Evolutionary conservation across 1,139 yeast genomes (phyloP).

Genomic region (Blastobotrys persicus): DNA sequence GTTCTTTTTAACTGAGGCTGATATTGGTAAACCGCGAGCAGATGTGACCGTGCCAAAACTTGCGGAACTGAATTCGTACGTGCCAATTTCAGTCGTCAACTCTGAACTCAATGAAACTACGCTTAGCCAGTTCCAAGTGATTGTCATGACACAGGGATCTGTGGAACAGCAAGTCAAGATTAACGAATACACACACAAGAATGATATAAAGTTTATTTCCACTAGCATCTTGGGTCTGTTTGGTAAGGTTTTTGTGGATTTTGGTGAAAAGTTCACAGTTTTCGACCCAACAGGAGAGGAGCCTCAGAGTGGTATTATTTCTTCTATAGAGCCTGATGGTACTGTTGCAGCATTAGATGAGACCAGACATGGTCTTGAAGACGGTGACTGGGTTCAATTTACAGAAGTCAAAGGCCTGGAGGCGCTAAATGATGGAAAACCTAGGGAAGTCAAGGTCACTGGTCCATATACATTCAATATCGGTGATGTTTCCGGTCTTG

Average conservation of each 20-base stretch:
- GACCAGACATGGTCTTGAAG: conserved; percentile 88
- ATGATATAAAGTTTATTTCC: conserved; percentile 73
- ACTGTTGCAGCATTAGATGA: conserved; percentile 91
- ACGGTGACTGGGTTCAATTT: conserved; percentile 85
- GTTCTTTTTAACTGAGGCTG: conserved; percentile 69
- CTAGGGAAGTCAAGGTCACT: conserved; percentile 74
- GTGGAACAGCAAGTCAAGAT: conserved; percentile 73
- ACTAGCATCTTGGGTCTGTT: conserved; percentile 85
- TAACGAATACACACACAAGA: conserved; percentile 70
- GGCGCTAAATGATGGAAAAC: conserved; percentile 63
- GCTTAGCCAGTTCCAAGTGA: conserved; percentile 66
- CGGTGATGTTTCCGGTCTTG: conserved; percentile 51
- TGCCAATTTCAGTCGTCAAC: conserved; percentile 74
- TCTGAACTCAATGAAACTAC: conserved; percentile 43
- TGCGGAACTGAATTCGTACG: conserved; percentile 83
- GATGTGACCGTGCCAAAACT: conserved; percentile 61
- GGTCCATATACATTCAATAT: conserved; percentile 94
- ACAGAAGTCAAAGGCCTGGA: conserved; percentile 76
- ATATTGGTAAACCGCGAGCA: conserved; percentile 79
- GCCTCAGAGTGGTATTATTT: conserved; percentile 79
- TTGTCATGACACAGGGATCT: conserved; percentile 76
- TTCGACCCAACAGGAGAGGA: conserved; percentile 92
- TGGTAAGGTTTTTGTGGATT: conserved; percentile 86
- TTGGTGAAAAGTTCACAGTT: conserved; percentile 77
- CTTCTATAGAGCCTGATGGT: conserved; percentile 86